Evolutionary conservation across 352 stramenopile species (phyloP).

Genomic region (Phytophthora citricola): DNA sequence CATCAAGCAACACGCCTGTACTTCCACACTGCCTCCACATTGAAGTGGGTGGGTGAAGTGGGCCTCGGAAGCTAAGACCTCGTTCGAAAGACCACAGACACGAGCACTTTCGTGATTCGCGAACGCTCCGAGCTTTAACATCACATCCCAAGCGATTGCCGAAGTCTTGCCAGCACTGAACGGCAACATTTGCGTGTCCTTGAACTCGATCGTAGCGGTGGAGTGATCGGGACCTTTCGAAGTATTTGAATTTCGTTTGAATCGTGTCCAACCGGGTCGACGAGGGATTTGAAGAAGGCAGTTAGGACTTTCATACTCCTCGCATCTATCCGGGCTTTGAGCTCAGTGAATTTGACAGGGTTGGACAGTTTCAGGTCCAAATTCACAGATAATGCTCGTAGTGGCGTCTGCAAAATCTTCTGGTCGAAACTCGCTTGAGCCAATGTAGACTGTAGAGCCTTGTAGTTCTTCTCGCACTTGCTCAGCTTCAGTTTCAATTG

Average conservation of each 20-base stretch:
- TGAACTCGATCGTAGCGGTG: neutral
- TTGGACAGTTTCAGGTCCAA: no score
- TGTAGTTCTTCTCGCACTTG: neutral
- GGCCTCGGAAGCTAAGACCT: neutral
- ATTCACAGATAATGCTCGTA: no score
- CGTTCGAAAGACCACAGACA: neutral
- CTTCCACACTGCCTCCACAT: neutral
- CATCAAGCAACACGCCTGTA: slow-evolving; percentile 5
- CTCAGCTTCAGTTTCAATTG: neutral
- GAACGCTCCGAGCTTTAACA: neutral
- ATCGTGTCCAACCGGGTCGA: no score
- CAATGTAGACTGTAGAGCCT: neutral
- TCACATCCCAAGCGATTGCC: neutral
- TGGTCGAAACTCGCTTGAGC: neutral
- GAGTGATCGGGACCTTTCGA: no score
- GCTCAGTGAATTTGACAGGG: no score
- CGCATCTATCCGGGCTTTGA: no score
- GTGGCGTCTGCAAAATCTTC: neutral
- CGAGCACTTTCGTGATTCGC: neutral
- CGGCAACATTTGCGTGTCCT: neutral
- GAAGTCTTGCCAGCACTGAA: neutral
- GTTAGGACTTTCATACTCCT: no score
- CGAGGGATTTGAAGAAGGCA: no score
- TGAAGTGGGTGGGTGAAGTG: neutral
- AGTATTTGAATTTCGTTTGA: no score